Conservation (phyloP, 441 rosid genomes). For the Mallotus japonicus region DNA sequence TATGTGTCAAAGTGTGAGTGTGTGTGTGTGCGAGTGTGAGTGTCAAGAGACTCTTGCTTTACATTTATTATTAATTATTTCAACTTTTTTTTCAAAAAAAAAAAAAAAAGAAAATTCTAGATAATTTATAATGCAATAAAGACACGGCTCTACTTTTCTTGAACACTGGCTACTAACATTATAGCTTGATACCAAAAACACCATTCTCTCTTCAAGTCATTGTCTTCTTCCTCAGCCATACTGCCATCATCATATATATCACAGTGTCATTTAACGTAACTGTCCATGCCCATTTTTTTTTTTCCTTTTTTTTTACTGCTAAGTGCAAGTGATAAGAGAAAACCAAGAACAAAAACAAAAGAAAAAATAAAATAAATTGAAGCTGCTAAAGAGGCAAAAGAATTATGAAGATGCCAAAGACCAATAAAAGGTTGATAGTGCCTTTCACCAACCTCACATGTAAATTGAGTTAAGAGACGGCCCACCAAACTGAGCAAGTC, state of each 20-base stretch:
- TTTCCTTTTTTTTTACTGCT: constrained; percentile 6
- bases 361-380: background rate
- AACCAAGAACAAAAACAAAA: no score
- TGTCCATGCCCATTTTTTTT: background rate
- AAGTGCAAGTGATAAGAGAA: background rate
- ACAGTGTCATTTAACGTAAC: background rate
- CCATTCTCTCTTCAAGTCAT: constrained; percentile 1
- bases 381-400: background rate
- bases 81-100: no score
- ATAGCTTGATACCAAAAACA: background rate
- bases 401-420: constrained; percentile 21
- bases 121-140: constrained; percentile 35
- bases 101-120: no score
- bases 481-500: constrained; percentile 44
- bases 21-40: no score
- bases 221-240: constrained; percentile 13
- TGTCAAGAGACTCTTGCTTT: background rate
- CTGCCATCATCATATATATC: constrained; percentile 16
- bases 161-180: constrained; percentile 16
- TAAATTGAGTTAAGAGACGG: constrained; percentile 35
- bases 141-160: constrained; percentile 56
- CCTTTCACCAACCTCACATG: constrained; percentile 60
- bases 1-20: background rate
- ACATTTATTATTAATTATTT: background rate
- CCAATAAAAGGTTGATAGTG: constrained; percentile 39